Conservation (phyloP, 768 basidiomycete genomes). For the Royoungia palumana region DNA sequence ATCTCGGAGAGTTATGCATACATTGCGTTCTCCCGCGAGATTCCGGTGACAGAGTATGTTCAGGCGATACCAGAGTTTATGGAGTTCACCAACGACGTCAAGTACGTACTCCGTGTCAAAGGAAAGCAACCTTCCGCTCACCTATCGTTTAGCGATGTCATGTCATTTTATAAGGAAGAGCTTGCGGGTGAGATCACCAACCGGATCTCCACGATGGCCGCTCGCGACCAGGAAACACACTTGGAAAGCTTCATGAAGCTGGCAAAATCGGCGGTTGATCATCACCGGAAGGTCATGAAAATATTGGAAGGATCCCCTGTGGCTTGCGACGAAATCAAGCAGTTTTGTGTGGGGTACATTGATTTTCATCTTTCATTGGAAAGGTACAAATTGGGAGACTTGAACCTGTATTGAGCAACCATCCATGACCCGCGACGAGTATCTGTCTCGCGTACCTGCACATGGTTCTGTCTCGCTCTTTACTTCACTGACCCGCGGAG, state of each 20-base stretch:
- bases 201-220: constrained; percentile 29
- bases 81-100: constrained; percentile 26
- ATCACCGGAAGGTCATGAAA: constrained; percentile 17
- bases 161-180: constrained; percentile 39
- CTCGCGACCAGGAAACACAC: constrained; percentile 19
- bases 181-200: constrained; percentile 31
- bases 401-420: constrained; percentile 1
- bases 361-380: constrained; percentile 16
- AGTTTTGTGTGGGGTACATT: constrained; percentile 15
- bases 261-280: constrained; percentile 18
- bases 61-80: constrained; percentile 33
- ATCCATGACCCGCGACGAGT: too few species aligned
- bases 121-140: not conserved
- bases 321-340: constrained; percentile 4
- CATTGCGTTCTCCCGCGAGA: constrained; percentile 30
- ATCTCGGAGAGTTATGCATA: constrained; percentile 31
- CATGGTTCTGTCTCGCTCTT: too few species aligned
- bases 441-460: too few species aligned
- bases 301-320: constrained; percentile 14
- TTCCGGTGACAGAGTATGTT: constrained; percentile 30
- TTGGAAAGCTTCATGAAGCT: constrained; percentile 20
- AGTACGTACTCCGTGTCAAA: constrained; percentile 25
- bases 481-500: too few species aligned
- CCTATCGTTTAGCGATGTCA: constrained; percentile 27
- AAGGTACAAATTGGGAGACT: constrained; percentile 22